phyloP scores from a whole-genome alignment of 208 protist genomes.

The Leishmania major region DNA sequence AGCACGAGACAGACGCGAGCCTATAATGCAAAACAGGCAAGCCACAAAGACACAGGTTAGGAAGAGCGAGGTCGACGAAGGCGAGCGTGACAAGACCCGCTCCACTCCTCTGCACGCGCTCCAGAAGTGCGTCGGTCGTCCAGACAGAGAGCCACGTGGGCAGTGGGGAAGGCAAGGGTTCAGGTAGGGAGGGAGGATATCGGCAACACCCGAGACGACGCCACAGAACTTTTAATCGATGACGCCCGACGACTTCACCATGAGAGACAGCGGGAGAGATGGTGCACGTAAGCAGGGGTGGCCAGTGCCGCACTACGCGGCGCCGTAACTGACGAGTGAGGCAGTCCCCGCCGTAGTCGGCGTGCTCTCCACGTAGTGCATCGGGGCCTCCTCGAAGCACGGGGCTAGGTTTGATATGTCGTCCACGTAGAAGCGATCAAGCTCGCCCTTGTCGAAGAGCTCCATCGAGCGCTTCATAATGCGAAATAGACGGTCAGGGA shows the following conservation, averaged over 20 bases:
- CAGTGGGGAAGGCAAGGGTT: background rate
- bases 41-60: background rate
- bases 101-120: background rate
- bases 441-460: constrained; percentile 54
- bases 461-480: constrained; percentile 44
- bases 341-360: background rate
- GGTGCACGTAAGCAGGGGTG: background rate
- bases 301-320: background rate
- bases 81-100: background rate
- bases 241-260: background rate
- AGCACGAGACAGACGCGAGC: background rate
- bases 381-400: constrained; percentile 21
- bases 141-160: background rate
- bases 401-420: constrained; percentile 6
- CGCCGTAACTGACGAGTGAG: constrained; percentile 2
- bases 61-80: background rate
- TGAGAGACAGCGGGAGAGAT: background rate
- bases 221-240: background rate
- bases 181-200: background rate
- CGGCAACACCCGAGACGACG: background rate
- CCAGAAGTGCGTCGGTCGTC: background rate
- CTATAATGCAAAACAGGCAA: background rate
- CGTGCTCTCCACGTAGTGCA: constrained; percentile 25
- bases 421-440: constrained; percentile 78
- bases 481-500: constrained; percentile 79